A percentile compares a stretch with the other conserved stretches of the same genome.
Conservation (phyloP, 1,284 basidiomycete species). For the Leccinum angustisporum region DNA sequence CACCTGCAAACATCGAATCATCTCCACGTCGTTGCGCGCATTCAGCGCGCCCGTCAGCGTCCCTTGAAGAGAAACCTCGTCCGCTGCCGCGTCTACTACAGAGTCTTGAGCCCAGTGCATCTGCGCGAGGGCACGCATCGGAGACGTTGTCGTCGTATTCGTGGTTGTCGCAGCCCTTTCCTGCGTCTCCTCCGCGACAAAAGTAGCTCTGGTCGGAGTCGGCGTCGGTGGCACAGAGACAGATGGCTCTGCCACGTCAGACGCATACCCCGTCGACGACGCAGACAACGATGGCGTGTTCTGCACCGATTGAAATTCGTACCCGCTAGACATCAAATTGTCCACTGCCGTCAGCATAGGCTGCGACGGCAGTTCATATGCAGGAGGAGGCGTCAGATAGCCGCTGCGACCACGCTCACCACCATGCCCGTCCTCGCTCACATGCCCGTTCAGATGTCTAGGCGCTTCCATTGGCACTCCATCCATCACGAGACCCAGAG, state of each 20-base stretch:
- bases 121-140: constrained; percentile 33
- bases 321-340: not conserved
- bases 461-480: constrained; percentile 25
- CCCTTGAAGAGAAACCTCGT: constrained; percentile 56
- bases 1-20: constrained; percentile 64
- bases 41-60: constrained; percentile 60
- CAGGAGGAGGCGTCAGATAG: constrained; percentile 8
- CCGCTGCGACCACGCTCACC: not conserved
- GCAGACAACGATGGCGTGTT: not conserved
- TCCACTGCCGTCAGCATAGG: not conserved
- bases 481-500: constrained; percentile 10
- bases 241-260: not conserved
- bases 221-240: constrained; percentile 10
- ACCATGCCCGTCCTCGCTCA: not conserved
- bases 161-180: not conserved
- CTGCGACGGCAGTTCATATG: constrained; percentile 1
- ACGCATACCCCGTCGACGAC: not conserved
- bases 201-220: constrained; percentile 12
- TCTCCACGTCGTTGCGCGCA: constrained; percentile 59
- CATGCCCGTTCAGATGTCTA: not conserved
- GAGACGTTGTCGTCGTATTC: not conserved
- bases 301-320: not conserved
- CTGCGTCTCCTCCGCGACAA: constrained; percentile 7
- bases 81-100: constrained; percentile 52
- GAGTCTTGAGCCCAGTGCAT: constrained; percentile 52